Base-by-base conservation (phyloP, 2,329 filamentous ascomycete genomes). In the Myriosclerotinia curreyana region DNA sequence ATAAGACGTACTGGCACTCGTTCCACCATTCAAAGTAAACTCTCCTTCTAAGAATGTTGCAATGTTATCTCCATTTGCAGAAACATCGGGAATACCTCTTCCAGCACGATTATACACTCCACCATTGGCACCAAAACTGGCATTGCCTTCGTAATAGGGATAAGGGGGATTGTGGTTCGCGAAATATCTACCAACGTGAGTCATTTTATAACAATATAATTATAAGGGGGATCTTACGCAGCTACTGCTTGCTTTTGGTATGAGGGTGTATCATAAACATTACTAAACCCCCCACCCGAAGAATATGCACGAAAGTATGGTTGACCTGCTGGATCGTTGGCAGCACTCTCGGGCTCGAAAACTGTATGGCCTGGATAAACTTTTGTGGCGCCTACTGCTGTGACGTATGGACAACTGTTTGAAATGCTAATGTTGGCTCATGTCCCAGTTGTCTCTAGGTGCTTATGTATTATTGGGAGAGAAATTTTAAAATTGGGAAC, bases 241-340 rank as follows among this genome's bases (percentile, higher is more conserved):
- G 66, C 65, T 8, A 74, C 58, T 5, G 70, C 68, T 3, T 70
- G 66, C 20, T 74, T 71, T 66, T 84, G 82, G 71, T 83, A 84
- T n/a, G 71, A 69, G 0, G 82, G 81, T 8, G 79, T 70, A 1
- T 4, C 80, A 79, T 51, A 81, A 69, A 72, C 81, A 79, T 69
- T 79, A 25, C 87, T 86, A 73, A 93, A 95, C 73, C 94, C 90
- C 61, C 86, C 79, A 14, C 86, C 86, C n/a, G 83, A 87, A 78
- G 92, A 91, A 74, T 96, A 84, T 77, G 60, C 53, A 49, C 17
- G 11, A 17, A 3, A 14, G 17, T 53, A 64, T 48, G 96, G 74
- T 4, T 76, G 77, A 65, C 80, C 75, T 64, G 48, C 60, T 11
- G 46, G 52, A 25, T 68, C 66, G 17, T 71, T 65, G 14, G 67